Base-by-base conservation (phyloP, 163 green algal genomes). In the Picocystis sp. region DNA sequence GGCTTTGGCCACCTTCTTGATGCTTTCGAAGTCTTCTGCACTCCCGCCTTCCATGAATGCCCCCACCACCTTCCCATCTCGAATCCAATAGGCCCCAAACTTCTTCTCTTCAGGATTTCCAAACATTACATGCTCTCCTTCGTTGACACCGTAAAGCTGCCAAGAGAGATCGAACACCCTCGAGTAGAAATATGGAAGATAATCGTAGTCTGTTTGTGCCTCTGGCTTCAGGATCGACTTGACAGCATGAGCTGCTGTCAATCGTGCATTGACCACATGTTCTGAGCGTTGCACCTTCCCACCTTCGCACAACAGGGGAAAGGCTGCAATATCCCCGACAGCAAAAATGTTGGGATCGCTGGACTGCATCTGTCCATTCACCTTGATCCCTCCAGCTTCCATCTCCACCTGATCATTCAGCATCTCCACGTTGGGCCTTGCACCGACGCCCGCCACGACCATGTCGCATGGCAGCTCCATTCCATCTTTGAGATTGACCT, bases 151-250 rank as follows among this genome's bases (percentile, higher is more conserved):
- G 43, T 73, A 86, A 42, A 86, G 83, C 65, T 84, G 72, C 85
- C 85, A 94, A 6, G 67, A 75, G 10, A 94, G 70, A 47, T 73
- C 50, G 52, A 92, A 94, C 22, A 87, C 66, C 15, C 85, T 70
- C n/a, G 56, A 78, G 70, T 94, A 94, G 65, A 94, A 94, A 76
- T 74, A 94, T 2, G 85, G 85, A 43, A 90, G 69, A 69, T 94
- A 94, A 57, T 92, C 73, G 57, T 93, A 94, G 12, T 47, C 33
- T 8, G 48, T 15, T 49, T 21, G 5, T 22, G 19, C 21, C 11
- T 21, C 21, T 11, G n/a, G 61, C 3, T 15, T 45, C 52, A 70
- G n/a, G 24, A 70, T 71, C 11, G 52, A 35, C 22, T 62, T 52
- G 29, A 75, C 74, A 11, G 65, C 74, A 11, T 81, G 74, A 9